Base-by-base conservation (phyloP, 805 yeast species). In the Kluyveromyces starmeri region DNA sequence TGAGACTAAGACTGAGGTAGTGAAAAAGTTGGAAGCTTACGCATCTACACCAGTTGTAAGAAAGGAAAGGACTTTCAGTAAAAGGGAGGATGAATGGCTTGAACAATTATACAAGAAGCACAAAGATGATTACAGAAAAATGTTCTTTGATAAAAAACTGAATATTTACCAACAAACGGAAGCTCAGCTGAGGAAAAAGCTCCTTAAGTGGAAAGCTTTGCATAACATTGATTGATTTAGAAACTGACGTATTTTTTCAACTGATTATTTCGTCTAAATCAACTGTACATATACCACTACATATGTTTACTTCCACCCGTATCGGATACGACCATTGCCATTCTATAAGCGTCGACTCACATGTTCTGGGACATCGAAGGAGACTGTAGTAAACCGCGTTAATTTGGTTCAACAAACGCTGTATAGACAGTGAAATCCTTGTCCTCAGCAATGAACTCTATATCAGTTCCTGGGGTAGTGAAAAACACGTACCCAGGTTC, bases 91-190 rank as follows among this genome's bases (percentile, higher is more conserved):
- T 28, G 80, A 70, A 21, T 85, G 95, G 94, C 57, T 83, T 27
- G 59, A 55, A 30, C 59, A 58, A 16, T 64, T 92, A 25, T 68
- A 77, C 40, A 73, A 72, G 14, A 85, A 84, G 55, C 76, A 92
- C 51, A 96, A 96, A 12, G 94, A 85, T 45, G 80, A 92, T 55
- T 86, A 77, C 54, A 78, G 71, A 30, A 83, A 78, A 48, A 92
- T 92, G 98, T 80, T 75, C 55, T 82, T 94, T 83, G 98, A 92
- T 58, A 73, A 72, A 59, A 82, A 82, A 57, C 67, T 88, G 42
- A 89, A 89, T 57, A 71, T 78, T 2, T 73, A 70, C 59, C 96
- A 88, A 62, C 85, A 83, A 56, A 70, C 83, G 41, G 78, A 77
- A n/a, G 94, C 94, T 18, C 94, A 85, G 48, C 62, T 89, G 46